Base-by-base conservation (phyloP, 2,329 filamentous ascomycete genomes). In the Xylariaceae sp. region DNA sequence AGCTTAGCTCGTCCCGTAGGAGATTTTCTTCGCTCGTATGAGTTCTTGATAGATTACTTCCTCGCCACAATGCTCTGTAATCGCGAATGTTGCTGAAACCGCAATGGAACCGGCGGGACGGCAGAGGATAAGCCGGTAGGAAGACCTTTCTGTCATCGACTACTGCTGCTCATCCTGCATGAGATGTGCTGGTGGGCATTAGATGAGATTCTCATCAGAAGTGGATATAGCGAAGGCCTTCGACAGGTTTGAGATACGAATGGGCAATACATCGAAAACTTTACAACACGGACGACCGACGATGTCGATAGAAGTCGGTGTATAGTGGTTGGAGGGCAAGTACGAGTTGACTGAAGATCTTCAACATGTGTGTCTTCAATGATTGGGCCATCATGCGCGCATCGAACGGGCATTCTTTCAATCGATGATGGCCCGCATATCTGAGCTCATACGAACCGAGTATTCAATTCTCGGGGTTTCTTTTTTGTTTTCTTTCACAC, bases 91-190 rank as follows among this genome's bases (percentile, higher is more conserved):
- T 9, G 10, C 10, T 39, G 67, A 67, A 5, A 66, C 61, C 3
- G 68, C 64, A n/a, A 71, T 66, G 30, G 70, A 69, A 3, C 59
- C 60, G 2, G 67, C 64, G 4, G 68, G 67, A 55, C 65, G 64
- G 37, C n/a, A 51, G 23, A 15, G 8, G 11, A 23, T 37, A 10
- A 15, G 23, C 18, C 9, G 10, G 49, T n/a, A 51, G 11, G 18
- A 50, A 34, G 48, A 23, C 17, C 23, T 34, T 71, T 65, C 65
- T 65, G 70, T 45, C 68, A 39, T 71, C 68, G 15, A 59, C 18
- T 64, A 15, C 23, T 67, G 64, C 23, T 67, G 65, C 10, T 70
- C 67, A 34, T 68, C 66, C 23, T 71, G 67, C n/a, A 69, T 59
- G 45, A 71, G 67, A 34, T 69, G 63, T 1, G 66, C 23, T 30